Conservation (phyloP, 257 asterid genomes). For the Verbena officinalis region DNA sequence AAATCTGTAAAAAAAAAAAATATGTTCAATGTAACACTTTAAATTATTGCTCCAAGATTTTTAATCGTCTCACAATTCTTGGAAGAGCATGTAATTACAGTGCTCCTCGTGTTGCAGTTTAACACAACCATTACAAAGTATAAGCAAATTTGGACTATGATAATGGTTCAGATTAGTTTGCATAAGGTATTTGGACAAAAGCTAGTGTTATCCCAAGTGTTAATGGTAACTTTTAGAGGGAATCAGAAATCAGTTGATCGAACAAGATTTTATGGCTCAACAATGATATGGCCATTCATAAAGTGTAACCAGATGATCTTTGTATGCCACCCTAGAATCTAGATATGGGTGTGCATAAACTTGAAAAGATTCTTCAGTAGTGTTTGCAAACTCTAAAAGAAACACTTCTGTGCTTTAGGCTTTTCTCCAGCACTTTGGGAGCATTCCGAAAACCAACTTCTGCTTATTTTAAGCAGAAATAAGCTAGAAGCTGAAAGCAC, state of each 20-base stretch:
- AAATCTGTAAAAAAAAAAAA: constrained; percentile 4
- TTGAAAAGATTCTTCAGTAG: too few relatives aligned
- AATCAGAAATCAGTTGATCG: neutral
- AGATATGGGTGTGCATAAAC: too few relatives aligned
- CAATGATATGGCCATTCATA: constrained; percentile 1
- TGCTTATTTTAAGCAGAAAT: too few relatives aligned
- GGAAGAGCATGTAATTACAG: neutral
- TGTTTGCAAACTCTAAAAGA: too few relatives aligned
- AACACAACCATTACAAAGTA: neutral
- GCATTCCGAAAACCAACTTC: too few relatives aligned
- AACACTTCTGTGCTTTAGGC: too few relatives aligned
- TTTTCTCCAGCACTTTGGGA: too few relatives aligned
- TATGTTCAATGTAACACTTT: neutral
- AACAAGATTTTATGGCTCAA: neutral
- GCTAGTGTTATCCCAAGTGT: neutral
- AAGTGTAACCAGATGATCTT: constrained; percentile 15
- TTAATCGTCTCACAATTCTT: constrained; percentile 4
- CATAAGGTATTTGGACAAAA: constrained; percentile 11
- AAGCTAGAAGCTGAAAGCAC: too few relatives aligned
- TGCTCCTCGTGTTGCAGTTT: neutral
- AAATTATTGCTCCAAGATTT: constrained; percentile 4
- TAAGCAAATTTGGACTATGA: constrained; percentile 15
- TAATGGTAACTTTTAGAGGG: constrained; percentile 6
- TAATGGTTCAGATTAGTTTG: neutral
- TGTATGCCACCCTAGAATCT: constrained; percentile 11